Base-by-base conservation (phyloP, 164 flowering plant species). In the Magnolia sinica region DNA sequence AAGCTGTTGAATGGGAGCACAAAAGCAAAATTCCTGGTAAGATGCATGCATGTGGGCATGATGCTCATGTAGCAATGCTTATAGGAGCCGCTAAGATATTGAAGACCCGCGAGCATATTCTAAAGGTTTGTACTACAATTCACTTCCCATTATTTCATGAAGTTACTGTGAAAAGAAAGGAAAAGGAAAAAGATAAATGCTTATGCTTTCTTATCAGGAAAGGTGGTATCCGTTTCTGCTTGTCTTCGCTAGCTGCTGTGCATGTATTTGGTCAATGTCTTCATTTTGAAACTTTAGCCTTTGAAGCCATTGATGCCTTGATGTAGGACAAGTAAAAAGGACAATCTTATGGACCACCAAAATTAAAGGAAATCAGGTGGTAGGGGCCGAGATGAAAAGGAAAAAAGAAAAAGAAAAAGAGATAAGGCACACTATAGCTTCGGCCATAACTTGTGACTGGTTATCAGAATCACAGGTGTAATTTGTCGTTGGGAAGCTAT, bases 31-130 rank as follows among this genome's bases (percentile, higher is more conserved):
- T 85, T 37, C 80, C 81, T 0, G 98, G 97, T 1, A 95, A 92
- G 82, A 95, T 95, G 98, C 98, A 93, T 76, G 98, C 98, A 50
- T 95, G 98, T 83, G 98, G 98, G 18, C 98, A 95, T 76, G 98
- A 95, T 77, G 98, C 97, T 1, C 98, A 95, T 72, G 94, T 90
- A 2, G 86, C 97, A 4, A 95, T 95, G 98, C 92, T 95, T 29
- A 24, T 95, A 2, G 98, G 98, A n/a, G 98, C 98, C 7, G 96
- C 98, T 45, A 87, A 83, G 82, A 88, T 95, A 67, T 75, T 95
- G 72, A 92, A 90, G 83, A 50, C 77, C 66, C 88, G 91, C 0
- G 90, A 91, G 67, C 80, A 88, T 79, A 84, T 80, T 78, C 78
- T 95, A 50, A 88, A 89, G 90, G 94, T 90, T 63, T 51, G 82